Conservation (phyloP, 2,329 filamentous ascomycete genomes). For the Xylaria sp. region DNA sequence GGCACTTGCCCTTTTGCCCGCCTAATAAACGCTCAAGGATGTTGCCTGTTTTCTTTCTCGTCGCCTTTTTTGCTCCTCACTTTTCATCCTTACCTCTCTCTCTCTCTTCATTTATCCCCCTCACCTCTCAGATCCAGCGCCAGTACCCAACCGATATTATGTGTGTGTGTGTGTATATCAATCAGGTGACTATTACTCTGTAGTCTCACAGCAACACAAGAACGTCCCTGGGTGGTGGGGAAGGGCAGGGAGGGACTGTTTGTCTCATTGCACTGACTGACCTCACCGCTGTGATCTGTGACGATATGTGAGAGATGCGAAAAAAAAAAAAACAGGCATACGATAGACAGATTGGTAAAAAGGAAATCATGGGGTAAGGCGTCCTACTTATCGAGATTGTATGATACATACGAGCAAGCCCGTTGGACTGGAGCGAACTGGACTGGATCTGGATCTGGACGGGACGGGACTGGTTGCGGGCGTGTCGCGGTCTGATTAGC, state of each 20-base stretch:
- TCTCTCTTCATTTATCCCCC: no score
- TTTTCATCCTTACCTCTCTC: background rate
- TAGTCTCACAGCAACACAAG: background rate
- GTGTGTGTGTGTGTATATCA: background rate
- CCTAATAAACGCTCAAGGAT: background rate
- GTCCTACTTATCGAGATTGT: background rate
- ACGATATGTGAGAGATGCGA: background rate
- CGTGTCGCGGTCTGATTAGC: slow-evolving; percentile 22
- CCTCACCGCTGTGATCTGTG: background rate
- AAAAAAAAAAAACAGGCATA: background rate
- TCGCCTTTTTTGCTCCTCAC: background rate
- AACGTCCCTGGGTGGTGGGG: background rate
- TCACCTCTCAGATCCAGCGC: no score
- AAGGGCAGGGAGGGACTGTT: background rate
- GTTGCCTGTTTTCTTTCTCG: background rate
- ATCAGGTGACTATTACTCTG: background rate
- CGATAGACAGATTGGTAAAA: background rate
- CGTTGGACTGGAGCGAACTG: no score
- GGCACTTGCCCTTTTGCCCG: background rate
- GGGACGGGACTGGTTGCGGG: background rate
- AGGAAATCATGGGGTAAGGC: slow-evolving; percentile 10
- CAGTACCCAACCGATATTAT: background rate
- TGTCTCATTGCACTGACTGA: slow-evolving; percentile 9
- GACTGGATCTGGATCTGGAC: no score
- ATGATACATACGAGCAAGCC: no score